These are phyloP conservation scores for Parasarocladium wereldwijsianum DNA, from an alignment of 2,329 filamentous ascomycete species.

Conservation along the genomic window DNA sequence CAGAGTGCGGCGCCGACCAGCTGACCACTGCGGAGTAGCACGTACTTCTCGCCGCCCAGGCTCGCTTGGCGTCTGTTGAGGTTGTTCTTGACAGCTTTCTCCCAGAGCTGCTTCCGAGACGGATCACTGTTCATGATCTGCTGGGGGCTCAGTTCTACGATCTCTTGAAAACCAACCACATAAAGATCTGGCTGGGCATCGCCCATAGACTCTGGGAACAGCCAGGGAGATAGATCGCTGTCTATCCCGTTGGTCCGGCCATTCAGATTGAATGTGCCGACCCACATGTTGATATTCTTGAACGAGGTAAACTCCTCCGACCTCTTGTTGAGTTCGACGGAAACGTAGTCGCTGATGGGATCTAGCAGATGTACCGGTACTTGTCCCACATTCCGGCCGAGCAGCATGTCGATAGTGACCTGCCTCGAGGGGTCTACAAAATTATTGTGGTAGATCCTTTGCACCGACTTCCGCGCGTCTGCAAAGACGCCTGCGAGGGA, in stretches of 20 bases:
- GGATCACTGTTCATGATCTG: slow-evolving; percentile 99
- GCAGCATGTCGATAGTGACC: slow-evolving; percentile 84
- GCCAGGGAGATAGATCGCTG: slow-evolving; percentile 72
- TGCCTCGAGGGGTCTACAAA: slow-evolving; percentile 88
- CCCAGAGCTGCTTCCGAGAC: slow-evolving; percentile 71
- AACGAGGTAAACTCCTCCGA: slow-evolving; percentile 61
- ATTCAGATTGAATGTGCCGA: slow-evolving; percentile 91
- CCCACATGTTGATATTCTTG: slow-evolving; percentile 63
- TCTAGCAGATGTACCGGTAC: slow-evolving; percentile 76
- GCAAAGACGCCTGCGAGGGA: slow-evolving; percentile 83
- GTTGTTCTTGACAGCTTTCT: slow-evolving; percentile 61
- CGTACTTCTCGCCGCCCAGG: slow-evolving; percentile 62
- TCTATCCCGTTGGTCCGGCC: slow-evolving; percentile 66
- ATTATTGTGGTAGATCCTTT: slow-evolving; percentile 92
- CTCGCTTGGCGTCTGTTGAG: slow-evolving; percentile 58
- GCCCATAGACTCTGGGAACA: slow-evolving; percentile 49
- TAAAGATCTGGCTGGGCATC: slow-evolving; percentile 67
- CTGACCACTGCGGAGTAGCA: slow-evolving; percentile 80
- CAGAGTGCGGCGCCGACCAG: slow-evolving; percentile 87
- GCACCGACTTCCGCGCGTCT: slow-evolving; percentile 90
- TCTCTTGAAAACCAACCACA: slow-evolving; percentile 90
- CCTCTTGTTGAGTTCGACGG: slow-evolving; percentile 55
- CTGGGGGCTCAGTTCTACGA: slow-evolving; percentile 92
- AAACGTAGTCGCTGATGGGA: slow-evolving; percentile 85
- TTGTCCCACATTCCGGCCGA: slow-evolving; percentile 76